These are phyloP conservation scores for Amborella trichopoda DNA, from an alignment of 164 flowering plant genomes.

Conservation along the genomic window DNA sequence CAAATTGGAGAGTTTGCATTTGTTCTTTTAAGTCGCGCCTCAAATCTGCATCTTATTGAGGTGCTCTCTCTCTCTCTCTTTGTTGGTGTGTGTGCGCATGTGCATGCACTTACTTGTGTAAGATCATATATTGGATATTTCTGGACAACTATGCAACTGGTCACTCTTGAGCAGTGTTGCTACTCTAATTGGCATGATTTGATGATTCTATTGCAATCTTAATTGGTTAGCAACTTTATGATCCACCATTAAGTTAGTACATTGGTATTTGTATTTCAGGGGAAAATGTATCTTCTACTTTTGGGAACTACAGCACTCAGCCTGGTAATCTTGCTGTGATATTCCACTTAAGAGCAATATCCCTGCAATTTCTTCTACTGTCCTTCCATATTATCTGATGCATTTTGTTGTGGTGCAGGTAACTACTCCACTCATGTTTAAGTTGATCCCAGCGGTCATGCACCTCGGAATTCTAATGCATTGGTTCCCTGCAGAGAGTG, in stretches of 20 bases:
- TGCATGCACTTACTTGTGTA: background rate
- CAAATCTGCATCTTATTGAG: slow-evolving; percentile 91
- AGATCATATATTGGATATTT: too few relatives aligned
- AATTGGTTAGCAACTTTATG: too few relatives aligned
- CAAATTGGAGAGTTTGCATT: slow-evolving; percentile 99
- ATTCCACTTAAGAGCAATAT: background rate
- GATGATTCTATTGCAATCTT: too few relatives aligned
- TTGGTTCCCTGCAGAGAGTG: slow-evolving; percentile 72
- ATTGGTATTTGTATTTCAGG: too few relatives aligned
- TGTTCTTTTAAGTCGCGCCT: slow-evolving; percentile 94
- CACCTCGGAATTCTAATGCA: slow-evolving; percentile 87
- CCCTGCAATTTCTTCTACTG: too few relatives aligned
- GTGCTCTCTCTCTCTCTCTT: slow-evolving; percentile 24
- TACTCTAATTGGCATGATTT: too few relatives aligned
- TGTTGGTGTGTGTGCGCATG: background rate
- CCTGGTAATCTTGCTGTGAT: slow-evolving; percentile 40
- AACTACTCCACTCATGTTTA: slow-evolving; percentile 87
- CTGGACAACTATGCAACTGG: too few relatives aligned
- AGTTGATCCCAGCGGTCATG: slow-evolving; percentile 71
- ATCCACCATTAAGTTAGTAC: too few relatives aligned
- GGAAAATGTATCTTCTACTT: slow-evolving; percentile 95
- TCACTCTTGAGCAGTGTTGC: too few relatives aligned
- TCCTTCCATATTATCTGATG: too few relatives aligned
- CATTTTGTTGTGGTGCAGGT: slow-evolving; percentile 37
- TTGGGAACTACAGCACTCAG: slow-evolving; percentile 97